These are phyloP conservation scores for Candida corydali DNA, from an alignment of 805 yeast species.

Conservation along the genomic window DNA sequence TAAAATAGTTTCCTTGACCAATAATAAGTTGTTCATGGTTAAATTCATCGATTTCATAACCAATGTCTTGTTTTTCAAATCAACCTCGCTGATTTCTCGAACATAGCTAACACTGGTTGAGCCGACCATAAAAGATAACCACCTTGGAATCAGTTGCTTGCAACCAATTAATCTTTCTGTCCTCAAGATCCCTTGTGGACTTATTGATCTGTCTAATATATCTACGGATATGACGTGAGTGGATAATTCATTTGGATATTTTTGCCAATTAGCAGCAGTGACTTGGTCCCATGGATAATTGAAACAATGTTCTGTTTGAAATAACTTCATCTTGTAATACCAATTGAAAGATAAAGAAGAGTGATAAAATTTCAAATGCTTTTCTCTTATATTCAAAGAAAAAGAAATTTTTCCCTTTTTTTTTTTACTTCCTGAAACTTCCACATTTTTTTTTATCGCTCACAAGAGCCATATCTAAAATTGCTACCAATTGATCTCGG, in stretches of 20 bases:
- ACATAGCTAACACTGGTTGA: conserved; percentile 72
- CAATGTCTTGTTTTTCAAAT: conserved; percentile 57
- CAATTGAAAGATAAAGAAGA: conserved; percentile 13
- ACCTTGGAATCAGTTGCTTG: conserved; percentile 77
- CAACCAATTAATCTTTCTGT: conserved; percentile 89
- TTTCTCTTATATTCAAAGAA: neutral
- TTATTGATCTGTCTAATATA: conserved; percentile 69
- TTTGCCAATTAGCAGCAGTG: conserved; percentile 94
- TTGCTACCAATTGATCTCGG: conserved; percentile 1
- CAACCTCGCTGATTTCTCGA: conserved; percentile 85
- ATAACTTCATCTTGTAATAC: conserved; percentile 63
- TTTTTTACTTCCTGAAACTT: neutral
- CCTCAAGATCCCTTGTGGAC: conserved; percentile 45
- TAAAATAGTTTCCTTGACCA: conserved; percentile 82
- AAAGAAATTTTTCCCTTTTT: neutral
- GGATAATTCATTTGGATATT: conserved; percentile 91
- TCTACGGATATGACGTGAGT: conserved; percentile 94
- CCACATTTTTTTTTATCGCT: neutral
- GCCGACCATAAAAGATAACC: conserved; percentile 74
- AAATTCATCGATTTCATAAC: conserved; percentile 82
- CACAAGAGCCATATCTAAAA: neutral
- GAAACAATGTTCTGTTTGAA: conserved; percentile 64
- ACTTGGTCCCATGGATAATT: conserved; percentile 91
- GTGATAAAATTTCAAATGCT: neutral
- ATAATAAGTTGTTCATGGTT: conserved; percentile 70